Conservation (phyloP, 345 rosid genomes). For the Luvunga scandens region DNA sequence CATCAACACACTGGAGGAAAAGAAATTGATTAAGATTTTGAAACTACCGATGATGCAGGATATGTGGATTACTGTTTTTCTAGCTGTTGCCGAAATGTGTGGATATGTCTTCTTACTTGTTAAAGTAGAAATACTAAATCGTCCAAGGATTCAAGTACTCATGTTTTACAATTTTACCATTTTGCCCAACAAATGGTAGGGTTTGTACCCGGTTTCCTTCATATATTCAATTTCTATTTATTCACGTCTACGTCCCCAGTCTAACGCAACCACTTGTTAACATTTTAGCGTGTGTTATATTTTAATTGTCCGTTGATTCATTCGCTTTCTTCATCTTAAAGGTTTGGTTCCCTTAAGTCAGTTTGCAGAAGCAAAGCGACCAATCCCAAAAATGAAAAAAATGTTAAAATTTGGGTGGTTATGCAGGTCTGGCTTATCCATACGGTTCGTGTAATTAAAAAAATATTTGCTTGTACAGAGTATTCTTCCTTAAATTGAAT, state of each 20-base stretch:
- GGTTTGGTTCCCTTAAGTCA: not conserved
- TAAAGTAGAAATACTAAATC: conserved; percentile 14
- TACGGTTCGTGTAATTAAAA: too few species aligned
- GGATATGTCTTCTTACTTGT: conserved; percentile 27
- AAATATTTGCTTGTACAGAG: not conserved
- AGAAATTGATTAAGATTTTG: conserved; percentile 9
- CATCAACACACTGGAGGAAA: conserved; percentile 1
- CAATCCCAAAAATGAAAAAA: not conserved
- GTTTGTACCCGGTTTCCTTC: conserved; percentile 14
- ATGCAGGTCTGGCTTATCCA: not conserved
- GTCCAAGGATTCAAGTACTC: conserved; percentile 16
- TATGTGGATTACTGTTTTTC: conserved; percentile 27
- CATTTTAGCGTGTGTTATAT: not conserved
- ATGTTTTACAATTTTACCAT: conserved; percentile 6
- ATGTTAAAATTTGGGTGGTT: not conserved
- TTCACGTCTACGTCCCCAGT: not conserved
- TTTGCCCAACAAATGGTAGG: conserved; percentile 8
- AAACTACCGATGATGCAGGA: conserved; percentile 28
- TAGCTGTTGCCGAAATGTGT: conserved; percentile 25
- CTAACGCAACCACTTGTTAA: not conserved
- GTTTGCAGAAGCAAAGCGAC: not conserved
- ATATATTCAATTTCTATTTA: conserved; percentile 10
- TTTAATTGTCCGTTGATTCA: too few species aligned
- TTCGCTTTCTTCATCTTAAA: not conserved
- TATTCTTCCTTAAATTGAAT: too few species aligned